Evolutionary conservation across 1,284 basidiomycete species (phyloP), one percentile per base, ranked within the genome.

Genomic region (Schizophyllum amplum): DNA sequence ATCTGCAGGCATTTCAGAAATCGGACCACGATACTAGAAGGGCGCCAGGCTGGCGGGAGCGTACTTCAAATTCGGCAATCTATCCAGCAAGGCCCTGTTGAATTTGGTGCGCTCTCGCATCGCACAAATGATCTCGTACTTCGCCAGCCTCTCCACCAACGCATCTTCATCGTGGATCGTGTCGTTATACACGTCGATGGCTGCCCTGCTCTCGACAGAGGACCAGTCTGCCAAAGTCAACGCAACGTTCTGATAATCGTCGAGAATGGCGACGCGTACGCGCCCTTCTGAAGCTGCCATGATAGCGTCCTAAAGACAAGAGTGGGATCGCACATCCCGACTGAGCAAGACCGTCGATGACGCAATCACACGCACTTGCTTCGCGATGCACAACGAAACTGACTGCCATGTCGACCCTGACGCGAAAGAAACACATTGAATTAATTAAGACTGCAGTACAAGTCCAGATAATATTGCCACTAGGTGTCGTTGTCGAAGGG

Each of bases 31-130:
- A n/a, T n/a, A n/a, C n/a, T n/a, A n/a, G n/a, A n/a, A n/a, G n/a
- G n/a, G n/a, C n/a, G n/a, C n/a, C n/a, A n/a, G n/a, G n/a, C n/a
- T n/a, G n/a, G 48, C 26, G 2, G 51, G 7, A 17, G 57, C 69
- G 15, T 51, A 74, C 74, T 73, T 76, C 55, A 87, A 71, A 53
- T 81, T 81, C 1, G 84, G 83, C 24, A 88, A 71, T 49, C 73
- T 72, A 54, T 78, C 76, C 48, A 87, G 65, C 5, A 85, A 60
- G 0, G 74, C 70, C 7, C 72, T 68, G 5, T 72, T 64, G 62
- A 88, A 80, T 58, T 78, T 81, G 0, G 84, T 86, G 33, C 84
- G 72, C 65, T 87, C 85, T 56, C 84, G 73, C 84, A 86, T 87
- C 3, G 82, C 75, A 64, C 80, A 81, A n/a, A 87, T 73, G 46